Conservation (phyloP, 2,329 filamentous ascomycete species). For the Alternaria panax region DNA sequence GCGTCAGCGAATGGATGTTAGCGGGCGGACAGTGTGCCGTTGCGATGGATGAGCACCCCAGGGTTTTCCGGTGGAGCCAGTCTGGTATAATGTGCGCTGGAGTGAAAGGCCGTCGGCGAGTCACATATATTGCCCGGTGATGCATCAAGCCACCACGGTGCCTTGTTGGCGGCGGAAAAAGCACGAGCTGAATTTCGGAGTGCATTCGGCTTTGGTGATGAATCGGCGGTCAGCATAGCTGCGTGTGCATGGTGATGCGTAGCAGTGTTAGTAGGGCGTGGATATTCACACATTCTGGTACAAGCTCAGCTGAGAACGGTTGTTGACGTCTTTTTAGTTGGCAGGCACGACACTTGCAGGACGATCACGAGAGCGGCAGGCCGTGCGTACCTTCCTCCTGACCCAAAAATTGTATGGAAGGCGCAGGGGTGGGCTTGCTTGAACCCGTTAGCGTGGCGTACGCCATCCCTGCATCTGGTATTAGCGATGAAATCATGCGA, state of each 20-base stretch:
- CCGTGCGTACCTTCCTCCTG: conserved; percentile 43
- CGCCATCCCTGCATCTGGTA: conserved; percentile 36
- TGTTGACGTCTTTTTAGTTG: conserved; percentile 18
- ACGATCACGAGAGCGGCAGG: conserved; percentile 42
- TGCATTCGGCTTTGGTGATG: neutral
- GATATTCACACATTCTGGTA: neutral
- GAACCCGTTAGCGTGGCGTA: conserved; percentile 27
- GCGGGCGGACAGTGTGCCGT: conserved; percentile 24
- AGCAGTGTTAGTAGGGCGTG: neutral
- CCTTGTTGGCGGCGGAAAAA: conserved; percentile 8
- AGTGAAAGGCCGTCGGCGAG: conserved; percentile 30
- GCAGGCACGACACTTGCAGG: conserved; percentile 18
- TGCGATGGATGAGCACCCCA: conserved; percentile 24
- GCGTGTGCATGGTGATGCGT: conserved; percentile 3
- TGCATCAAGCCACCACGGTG: conserved; percentile 15
- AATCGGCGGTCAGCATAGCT: conserved; percentile 12
- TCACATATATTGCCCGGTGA: conserved; percentile 14
- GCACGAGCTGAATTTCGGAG: neutral
- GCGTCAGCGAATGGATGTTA: conserved; percentile 24
- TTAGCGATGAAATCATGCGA: conserved; percentile 40
- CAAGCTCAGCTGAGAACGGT: conserved; percentile 3
- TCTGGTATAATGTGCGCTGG: conserved; percentile 18
- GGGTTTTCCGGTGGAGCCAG: conserved; percentile 29
- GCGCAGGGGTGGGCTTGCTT: conserved; percentile 30
- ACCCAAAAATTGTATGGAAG: conserved; percentile 39